Conservation (phyloP, 306 rosid species). For the Cucumis sativus region DNA sequence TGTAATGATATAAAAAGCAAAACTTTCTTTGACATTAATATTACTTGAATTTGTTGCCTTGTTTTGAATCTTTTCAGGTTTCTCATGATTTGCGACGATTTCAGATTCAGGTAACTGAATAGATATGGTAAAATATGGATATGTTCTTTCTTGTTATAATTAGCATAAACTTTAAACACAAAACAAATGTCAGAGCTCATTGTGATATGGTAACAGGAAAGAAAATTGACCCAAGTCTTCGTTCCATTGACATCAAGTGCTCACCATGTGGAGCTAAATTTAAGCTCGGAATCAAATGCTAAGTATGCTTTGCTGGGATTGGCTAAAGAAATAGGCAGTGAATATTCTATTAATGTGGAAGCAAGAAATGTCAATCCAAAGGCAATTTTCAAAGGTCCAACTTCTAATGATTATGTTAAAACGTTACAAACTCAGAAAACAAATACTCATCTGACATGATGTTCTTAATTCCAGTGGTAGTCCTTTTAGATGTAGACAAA, state of each 20-base stretch:
- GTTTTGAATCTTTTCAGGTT: slow-evolving; percentile 24
- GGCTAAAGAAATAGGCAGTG: slow-evolving; percentile 60
- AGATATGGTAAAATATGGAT: neutral
- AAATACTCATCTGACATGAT: slow-evolving; percentile 11
- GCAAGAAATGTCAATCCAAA: slow-evolving; percentile 39
- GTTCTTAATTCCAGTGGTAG: slow-evolving; percentile 37
- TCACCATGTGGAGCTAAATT: slow-evolving; percentile 73
- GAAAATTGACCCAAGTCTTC: slow-evolving; percentile 36
- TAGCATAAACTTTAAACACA: neutral
- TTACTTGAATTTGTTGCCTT: neutral
- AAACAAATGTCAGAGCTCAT: slow-evolving; percentile 1
- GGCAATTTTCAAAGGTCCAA: slow-evolving; percentile 55
- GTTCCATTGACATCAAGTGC: slow-evolving; percentile 63
- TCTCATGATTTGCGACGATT: slow-evolving; percentile 59
- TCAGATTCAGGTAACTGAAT: slow-evolving; percentile 51
- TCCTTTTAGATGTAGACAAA: slow-evolving; percentile 62
- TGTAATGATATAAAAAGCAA: slow-evolving; percentile 3
- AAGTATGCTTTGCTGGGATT: slow-evolving; percentile 72
- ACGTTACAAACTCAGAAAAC: neutral
- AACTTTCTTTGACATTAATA: neutral
- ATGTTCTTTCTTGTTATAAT: neutral
- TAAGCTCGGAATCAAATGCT: slow-evolving; percentile 49
- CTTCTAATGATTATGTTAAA: slow-evolving; percentile 10
- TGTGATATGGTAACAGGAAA: slow-evolving; percentile 41
- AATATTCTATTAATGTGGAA: slow-evolving; percentile 47